A percentile compares a stretch with the other conserved stretches of the same genome.
Evolutionary conservation across 1,139 yeast genomes (phyloP).

Genomic region (Yamadazyma dendronema): DNA sequence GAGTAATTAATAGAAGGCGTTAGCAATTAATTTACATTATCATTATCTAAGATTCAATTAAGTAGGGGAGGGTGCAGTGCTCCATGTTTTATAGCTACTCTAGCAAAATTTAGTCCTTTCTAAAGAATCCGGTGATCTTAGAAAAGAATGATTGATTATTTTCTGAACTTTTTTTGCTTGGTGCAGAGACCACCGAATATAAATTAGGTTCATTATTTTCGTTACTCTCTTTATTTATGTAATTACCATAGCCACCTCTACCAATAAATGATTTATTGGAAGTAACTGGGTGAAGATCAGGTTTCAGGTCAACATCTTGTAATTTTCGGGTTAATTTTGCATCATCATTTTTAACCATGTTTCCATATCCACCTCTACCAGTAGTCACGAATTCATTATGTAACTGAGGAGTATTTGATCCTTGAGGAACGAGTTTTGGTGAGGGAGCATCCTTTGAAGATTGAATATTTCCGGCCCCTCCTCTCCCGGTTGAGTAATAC

Average conservation of each 20-base stretch:
- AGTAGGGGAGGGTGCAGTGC: too few relatives aligned
- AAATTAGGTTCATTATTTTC: constrained; percentile 18
- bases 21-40: constrained; percentile 7
- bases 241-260: constrained; percentile 52
- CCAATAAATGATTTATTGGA: constrained; percentile 44
- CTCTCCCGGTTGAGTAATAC: constrained; percentile 69
- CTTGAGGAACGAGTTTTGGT: constrained; percentile 57
- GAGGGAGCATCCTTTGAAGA: constrained; percentile 44
- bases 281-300: constrained; percentile 35
- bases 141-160: constrained; percentile 26
- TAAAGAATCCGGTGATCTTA: constrained; percentile 28
- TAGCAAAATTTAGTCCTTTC: constrained; percentile 1
- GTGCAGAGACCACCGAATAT: constrained; percentile 23
- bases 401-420: constrained; percentile 63
- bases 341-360: constrained; percentile 66
- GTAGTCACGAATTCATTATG: constrained; percentile 61
- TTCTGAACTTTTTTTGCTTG: constrained; percentile 15
- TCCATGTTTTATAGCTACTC: too few relatives aligned
- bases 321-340: constrained; percentile 60
- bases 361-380: constrained; percentile 83
- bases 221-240: constrained; percentile 17
- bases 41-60: background rate
- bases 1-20: constrained; percentile 10
- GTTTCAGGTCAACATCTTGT: constrained; percentile 60
- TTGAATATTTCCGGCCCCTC: constrained; percentile 76